Conservation (phyloP, 1,139 yeast species). For the Meyerozyma athensensis region DNA sequence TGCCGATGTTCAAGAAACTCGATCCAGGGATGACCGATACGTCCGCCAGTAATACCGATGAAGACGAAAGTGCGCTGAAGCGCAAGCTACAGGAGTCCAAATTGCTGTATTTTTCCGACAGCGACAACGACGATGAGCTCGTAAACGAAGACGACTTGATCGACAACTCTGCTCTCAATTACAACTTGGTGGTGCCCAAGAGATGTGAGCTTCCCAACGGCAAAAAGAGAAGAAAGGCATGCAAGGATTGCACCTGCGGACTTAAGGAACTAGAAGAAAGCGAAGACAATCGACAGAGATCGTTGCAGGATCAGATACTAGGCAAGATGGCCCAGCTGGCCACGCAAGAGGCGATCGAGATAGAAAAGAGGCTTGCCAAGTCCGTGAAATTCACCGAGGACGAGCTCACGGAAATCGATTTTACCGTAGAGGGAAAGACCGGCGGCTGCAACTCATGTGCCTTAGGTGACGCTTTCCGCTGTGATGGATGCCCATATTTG, state of each 20-base stretch:
- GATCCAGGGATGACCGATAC: conserved; percentile 37
- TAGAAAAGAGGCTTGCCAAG: conserved; percentile 44
- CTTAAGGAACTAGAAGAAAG: conserved; percentile 72
- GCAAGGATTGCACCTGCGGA: conserved; percentile 98
- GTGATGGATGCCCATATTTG: conserved; percentile 95
- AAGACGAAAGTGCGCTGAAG: conserved; percentile 33
- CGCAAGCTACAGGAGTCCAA: conserved; percentile 44
- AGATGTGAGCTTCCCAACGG: conserved; percentile 52
- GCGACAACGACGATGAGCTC: conserved; percentile 36
- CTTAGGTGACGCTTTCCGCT: conserved; percentile 94
- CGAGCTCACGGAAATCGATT: conserved; percentile 84
- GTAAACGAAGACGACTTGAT: conserved; percentile 44
- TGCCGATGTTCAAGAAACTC: conserved; percentile 13
- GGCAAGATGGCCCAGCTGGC: conserved; percentile 51
- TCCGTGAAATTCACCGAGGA: conserved; percentile 57
- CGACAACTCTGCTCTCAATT: conserved; percentile 20
- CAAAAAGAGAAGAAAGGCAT: conserved; percentile 73
- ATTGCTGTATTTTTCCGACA: conserved; percentile 44
- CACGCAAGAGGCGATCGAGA: conserved; percentile 47
- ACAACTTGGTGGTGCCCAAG: conserved; percentile 41
- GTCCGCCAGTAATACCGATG: conserved; percentile 33
- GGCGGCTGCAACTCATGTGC: conserved; percentile 98
- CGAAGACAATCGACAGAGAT: conserved; percentile 46
- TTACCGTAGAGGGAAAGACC: conserved; percentile 88
- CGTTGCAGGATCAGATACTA: conserved; percentile 41